Evolutionary conservation across 352 stramenopile species (phyloP), one percentile per base, ranked within the genome.

Genomic region (Phytophthora crassamura): DNA sequence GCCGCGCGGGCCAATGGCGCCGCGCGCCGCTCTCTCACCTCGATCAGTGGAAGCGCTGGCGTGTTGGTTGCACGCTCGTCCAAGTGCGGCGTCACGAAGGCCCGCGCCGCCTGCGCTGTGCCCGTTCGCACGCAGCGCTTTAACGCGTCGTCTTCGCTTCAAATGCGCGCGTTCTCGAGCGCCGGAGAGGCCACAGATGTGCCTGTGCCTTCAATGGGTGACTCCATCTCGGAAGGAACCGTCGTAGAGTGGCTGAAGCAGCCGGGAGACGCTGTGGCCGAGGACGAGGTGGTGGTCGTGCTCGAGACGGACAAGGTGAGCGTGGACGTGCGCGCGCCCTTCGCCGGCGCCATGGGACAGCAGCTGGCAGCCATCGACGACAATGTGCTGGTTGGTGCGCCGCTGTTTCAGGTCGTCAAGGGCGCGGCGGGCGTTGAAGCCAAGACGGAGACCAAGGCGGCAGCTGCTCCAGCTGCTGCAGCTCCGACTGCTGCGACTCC

Each of bases 231-330:
- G 2, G 95, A 99, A 76, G 98, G 97, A 36, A 99, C 97, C 10
- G 91, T 99, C 35, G 97, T 99, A 7, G 90, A 99, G 69, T 98
- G 97, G 84, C 77, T 96, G 48, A 98, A 99, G 66, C 69, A 88
- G 32, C 81, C 92, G 0, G 97, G 98, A 35, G 97, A 99, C 64
- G 89, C 80, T 38, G 90, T 99, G 38, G 78, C 90, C 7, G 86
- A 88, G 40, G 97, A 99, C 72, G 97, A 99, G 34, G 96, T 99
- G n/a, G 90, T 99, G 1, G 89, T 98, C n/a, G 91, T 99, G 45
- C 82, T 99, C 7, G 98, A 99, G 81, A 99, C 98, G 9, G 98
- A 99, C 78, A 99, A 99, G 78, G 97, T 95, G n/a, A 96, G 81
- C 59, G 86, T 97, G 12, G 88, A 97, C 52, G 88, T 97, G 12